Percentiles rank a stretch among this genome's conserved stretches.
phyloP scores from a whole-genome alignment of 2,329 filamentous ascomycete species.

The Ophiostoma pallidulum region DNA sequence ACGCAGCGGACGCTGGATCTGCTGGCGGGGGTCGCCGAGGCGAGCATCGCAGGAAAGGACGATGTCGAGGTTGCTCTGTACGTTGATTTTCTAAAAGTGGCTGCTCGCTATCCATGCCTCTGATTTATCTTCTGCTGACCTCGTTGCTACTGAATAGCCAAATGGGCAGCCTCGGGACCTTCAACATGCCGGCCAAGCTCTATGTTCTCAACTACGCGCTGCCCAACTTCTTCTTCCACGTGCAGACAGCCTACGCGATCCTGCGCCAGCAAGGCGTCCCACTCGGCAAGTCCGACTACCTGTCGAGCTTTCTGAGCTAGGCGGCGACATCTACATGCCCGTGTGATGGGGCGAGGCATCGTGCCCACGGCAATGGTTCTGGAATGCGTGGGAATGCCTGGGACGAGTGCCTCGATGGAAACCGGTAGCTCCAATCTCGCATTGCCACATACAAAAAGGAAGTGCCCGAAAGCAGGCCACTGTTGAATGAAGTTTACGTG shows the following conservation, averaged over 20 bases:
- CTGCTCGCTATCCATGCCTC: no score
- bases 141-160: no score
- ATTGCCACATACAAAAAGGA: no score
- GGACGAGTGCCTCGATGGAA: not conserved
- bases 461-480: no score
- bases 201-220: slow-evolving; percentile 38
- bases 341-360: no score
- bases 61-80: slow-evolving; percentile 20
- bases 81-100: slow-evolving; percentile 14
- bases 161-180: slow-evolving; percentile 12
- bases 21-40: slow-evolving; percentile 21
- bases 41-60: slow-evolving; percentile 21
- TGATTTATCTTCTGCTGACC: no score
- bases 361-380: no score
- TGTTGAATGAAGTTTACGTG: no score
- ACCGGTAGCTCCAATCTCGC: no score
- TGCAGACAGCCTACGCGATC: slow-evolving; percentile 46
- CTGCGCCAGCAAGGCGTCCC: slow-evolving; percentile 46
- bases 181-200: slow-evolving; percentile 18
- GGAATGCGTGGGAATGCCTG: not conserved
- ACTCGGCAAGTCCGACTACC: slow-evolving; percentile 48
- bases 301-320: slow-evolving; percentile 23
- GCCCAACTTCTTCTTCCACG: slow-evolving; percentile 54
- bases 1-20: slow-evolving; percentile 24
- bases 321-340: no score